Conservation (phyloP, 306 rosid genomes). For the Citrullus amarus region DNA sequence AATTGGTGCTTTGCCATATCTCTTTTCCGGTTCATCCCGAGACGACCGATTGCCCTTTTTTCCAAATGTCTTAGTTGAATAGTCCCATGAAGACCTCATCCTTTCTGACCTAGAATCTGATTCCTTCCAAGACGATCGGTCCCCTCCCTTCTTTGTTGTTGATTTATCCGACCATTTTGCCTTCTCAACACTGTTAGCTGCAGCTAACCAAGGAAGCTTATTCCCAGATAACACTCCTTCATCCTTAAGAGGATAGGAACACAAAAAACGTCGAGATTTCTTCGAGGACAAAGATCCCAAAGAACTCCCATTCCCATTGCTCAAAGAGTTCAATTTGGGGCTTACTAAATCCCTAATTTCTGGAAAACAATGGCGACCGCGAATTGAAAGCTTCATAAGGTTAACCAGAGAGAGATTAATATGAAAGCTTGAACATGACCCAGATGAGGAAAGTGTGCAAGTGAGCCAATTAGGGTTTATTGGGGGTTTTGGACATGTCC, state of each 20-base stretch:
- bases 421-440: background rate
- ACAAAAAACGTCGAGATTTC: conserved; percentile 28
- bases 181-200: conserved; percentile 19
- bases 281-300: conserved; percentile 15
- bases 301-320: conserved; percentile 23
- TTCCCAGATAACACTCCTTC: conserved; percentile 17
- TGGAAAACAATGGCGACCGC: background rate
- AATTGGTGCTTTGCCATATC: conserved; percentile 24
- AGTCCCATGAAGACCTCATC: conserved; percentile 13
- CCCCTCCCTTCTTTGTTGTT: background rate
- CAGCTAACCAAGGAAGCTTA: conserved; percentile 61
- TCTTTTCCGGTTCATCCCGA: conserved; percentile 41
- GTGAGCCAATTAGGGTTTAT: conserved; percentile 19
- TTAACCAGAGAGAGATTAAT: conserved; percentile 13
- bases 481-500: conserved; percentile 26
- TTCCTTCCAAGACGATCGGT: conserved; percentile 24
- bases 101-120: conserved; percentile 14
- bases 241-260: conserved; percentile 15
- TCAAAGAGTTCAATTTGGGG: conserved; percentile 8
- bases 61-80: conserved; percentile 22
- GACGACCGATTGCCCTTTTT: conserved; percentile 29
- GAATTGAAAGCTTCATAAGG: conserved; percentile 9
- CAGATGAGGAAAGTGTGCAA: conserved; percentile 2
- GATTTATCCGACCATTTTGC: conserved; percentile 12
- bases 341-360: conserved; percentile 15